These are phyloP conservation scores for Neofusicoccum sp. DNA, from an alignment of 2,329 filamentous ascomycete species.

Conservation along the genomic window DNA sequence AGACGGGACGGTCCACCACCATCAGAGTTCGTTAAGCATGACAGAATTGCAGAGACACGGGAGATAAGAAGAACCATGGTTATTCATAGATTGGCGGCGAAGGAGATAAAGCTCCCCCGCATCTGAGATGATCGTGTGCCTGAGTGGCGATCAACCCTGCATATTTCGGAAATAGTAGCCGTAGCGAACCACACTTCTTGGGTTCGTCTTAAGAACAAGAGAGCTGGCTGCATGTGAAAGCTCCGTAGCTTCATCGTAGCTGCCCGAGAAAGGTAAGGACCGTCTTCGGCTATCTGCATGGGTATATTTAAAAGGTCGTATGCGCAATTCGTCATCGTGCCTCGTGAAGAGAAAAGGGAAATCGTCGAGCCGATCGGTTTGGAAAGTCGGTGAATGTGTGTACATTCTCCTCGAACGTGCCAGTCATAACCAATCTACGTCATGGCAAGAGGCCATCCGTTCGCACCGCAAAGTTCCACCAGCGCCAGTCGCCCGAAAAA, in stretches of 20 bases:
- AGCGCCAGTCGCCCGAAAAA: neutral
- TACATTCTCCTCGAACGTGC: neutral
- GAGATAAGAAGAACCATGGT: too few relatives aligned
- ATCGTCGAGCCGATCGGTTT: neutral
- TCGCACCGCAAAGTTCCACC: conserved; percentile 1
- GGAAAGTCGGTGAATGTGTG: neutral
- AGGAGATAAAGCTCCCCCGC: too few relatives aligned
- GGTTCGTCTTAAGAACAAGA: neutral
- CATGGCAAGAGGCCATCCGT: neutral
- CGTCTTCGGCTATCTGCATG: conserved; percentile 8
- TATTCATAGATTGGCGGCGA: too few relatives aligned
- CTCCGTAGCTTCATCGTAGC: neutral
- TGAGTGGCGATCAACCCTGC: neutral
- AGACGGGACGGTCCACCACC: too few relatives aligned
- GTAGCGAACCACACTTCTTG: neutral
- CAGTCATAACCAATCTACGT: neutral
- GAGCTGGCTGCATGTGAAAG: conserved; percentile 2
- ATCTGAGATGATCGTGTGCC: too few relatives aligned
- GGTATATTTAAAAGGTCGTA: conserved; percentile 14
- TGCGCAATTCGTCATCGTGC: neutral
- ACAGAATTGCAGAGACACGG: neutral
- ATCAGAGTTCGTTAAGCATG: too few relatives aligned
- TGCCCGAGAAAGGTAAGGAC: neutral
- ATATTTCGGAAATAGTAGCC: neutral
- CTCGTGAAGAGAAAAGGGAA: neutral